Base-by-base conservation (phyloP, 1,284 basidiomycete genomes). In the Ganoderma sp. region DNA sequence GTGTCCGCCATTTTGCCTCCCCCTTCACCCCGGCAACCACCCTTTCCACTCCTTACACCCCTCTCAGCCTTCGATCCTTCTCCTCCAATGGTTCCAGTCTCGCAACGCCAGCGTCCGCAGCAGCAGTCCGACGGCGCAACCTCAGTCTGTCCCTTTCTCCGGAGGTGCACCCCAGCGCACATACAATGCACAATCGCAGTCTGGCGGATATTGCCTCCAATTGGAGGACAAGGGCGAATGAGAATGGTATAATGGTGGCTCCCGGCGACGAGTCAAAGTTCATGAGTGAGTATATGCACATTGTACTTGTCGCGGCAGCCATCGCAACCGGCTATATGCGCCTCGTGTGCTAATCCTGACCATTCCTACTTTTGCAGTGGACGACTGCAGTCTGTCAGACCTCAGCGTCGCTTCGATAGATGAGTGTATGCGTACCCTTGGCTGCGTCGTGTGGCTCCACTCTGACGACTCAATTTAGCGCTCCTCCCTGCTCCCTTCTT, bases 141-240 rank as follows among this genome's bases (percentile, higher is more conserved):
- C 81, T 85, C 63, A 78, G 75, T 64, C 69, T 79, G 52, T 76
- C 78, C 19, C 65, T 77, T 39, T 67, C 71, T 32, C 80, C 80
- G 10, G 78, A 79, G 65, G 72, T 75, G 59, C 73, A 73, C 57
- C 70, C 75, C 48, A 64, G 69, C n/a, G 64, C 60, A 14, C 63
- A 67, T 57, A 61, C 41, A 25, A 41, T 66, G 42, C 71, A 75
- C 43, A 71, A 68, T 65, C 77, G 76, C 67, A 77, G 75, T 62
- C 81, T 87, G 37, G 85, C 87, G n/a, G 87, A 90, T 77, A 83
- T 88, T 61, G 84, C 88, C 12, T 84, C 85, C 37, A 91, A 87
- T 76, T 93, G 92, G 92, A 85, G 91, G 66, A 87, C 85, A 43
- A 84, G 90, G 60, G 89, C 91, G 43, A 88, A 82, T 67, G 88